Evolutionary conservation across 768 basidiomycete genomes (phyloP), one percentile per base, ranked within the genome.

Genomic region (Kockovaella imperatae): DNA sequence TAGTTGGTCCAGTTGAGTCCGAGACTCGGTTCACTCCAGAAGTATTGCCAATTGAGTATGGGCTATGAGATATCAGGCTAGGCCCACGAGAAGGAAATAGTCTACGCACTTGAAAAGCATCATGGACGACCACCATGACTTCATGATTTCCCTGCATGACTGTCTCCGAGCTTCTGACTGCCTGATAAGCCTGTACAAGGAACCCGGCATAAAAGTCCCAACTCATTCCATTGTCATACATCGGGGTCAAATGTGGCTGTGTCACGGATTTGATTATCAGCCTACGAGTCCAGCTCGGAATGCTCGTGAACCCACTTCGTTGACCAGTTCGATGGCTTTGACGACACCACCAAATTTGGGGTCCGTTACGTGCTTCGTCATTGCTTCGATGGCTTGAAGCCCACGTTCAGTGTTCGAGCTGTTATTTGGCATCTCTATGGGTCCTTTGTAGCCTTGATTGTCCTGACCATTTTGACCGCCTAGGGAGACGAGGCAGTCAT

Each of bases 1-100:
- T 62, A 66, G 31, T 66, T 66, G 3, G 54, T 56, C 64, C 64
- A 66, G 28, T 55, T 54, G 31, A 52, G 23, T 5, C 60, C 64
- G 3, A 58, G 34, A 17, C 30, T 49, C 6, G 42, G 34, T 28
- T 57, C 35, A 18, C 26, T 28, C 47, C 52, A 62, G 49, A 61
- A 64, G 46, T 61, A 64, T 23, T 61, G 36, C 64, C 64, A 66
- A 29, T 66, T 60, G 5, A 47, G 30, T 14, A 62, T 23, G 5
- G 64, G 52, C 50, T 54, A 35, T 11, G 24, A 18, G 24, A 20
- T 24, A 39, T 32, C 32, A 46, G 10, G 3, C 18, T n/a, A 11
- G 13, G 7, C 20, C 35, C 14, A 42, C 15, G 32, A 42, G 35
- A 14, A 11, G 10, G 24, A 20, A 36, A 8, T 13, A 8, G 25